Base-by-base conservation (phyloP, 1,284 basidiomycete species). In the Thecaphora thlaspeos region DNA sequence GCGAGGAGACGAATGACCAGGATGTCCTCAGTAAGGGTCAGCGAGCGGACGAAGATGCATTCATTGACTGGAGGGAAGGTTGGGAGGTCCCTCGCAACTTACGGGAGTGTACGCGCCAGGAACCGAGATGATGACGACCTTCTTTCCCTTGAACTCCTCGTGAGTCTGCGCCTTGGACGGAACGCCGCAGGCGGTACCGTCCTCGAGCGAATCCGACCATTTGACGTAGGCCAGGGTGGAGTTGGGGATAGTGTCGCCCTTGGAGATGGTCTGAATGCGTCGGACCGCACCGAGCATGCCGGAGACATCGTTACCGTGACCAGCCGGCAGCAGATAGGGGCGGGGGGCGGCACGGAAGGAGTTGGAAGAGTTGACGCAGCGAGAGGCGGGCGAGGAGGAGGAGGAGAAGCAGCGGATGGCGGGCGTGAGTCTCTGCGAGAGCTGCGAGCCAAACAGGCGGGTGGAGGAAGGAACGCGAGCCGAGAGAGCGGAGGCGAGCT, bases 51-150 rank as follows among this genome's bases (percentile, higher is more conserved):
- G n/a, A n/a, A n/a, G n/a, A n/a, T n/a, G n/a, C n/a, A n/a, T n/a
- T n/a, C n/a, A n/a, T n/a, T n/a, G 48, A 65, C 55, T 65, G 12
- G 10, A 18, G 18, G 10, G 18, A 23, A 23, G 21, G 17, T 17
- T 23, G 11, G 17, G 21, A 14, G 26, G 32, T 3, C 10, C 32
- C 10, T 4, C 10, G 9, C 14, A 5, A 63, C 61, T 64, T 48
- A 64, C 61, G 63, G 41, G 52, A 37, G 47, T 48, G 79, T 85
- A 68, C 23, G 88, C 87, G 50, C 88, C 88, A 23, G 88, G 88
- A 38, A 89, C 86, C 55, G 87, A 81, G 76, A 90, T 83, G 55
- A 90, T 78, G 42, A 90, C 86, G 49, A 90, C 86, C 80, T 88
- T 90, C 83, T 91, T 90, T 74, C 86, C 86, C 79, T 87, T 88